Base-by-base conservation (phyloP, 169 alveolate species). In the Fabrea salina region DNA sequence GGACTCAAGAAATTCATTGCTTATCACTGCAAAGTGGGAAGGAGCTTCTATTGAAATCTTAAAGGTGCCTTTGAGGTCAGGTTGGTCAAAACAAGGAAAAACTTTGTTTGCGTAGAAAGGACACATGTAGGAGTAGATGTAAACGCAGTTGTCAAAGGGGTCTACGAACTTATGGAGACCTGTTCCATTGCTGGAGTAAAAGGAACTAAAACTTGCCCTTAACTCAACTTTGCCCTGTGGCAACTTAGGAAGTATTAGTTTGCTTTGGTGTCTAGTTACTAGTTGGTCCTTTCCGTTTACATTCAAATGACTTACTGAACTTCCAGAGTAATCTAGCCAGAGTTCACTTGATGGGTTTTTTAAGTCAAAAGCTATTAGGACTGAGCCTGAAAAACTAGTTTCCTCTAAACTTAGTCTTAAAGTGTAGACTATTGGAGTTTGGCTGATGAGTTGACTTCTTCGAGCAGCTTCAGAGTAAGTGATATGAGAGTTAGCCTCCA, bases 31-130 rank as follows among this genome's bases (percentile, higher is more conserved):
- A 81, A 80, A 82, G 39, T 82, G 82, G 43, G 61, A 56, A 13
- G 76, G 76, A 19, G 84, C 83, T 64, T 72, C 33, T n/a, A 82
- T 68, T 75, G 57, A 43, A 11, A 82, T 64, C 25, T 30, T 54
- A 32, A 82, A 66, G 7, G 58, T 54, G n/a, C 83, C 88, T 76
- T 82, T 82, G 19, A 82, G 33, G 70, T 82, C 84, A 53, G 88
- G 88, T 50, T 82, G 88, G 58, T 82, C 88, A 58, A 82, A 82
- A 37, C 88, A 82, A 47, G 88, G 88, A 37, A 82, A 57, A 43
- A 75, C 79, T 75, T 78, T 75, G 70, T 82, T 74, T 22, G 84
- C 80, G 61, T 82, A 81, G 49, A 56, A 82, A 3, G 88, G 88
- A 19, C 41, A 81, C 54, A 82, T 27, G 57, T 82, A 78, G 3